Base-by-base conservation (phyloP, 805 yeast genomes). In the Cyberlindnera saturnus region DNA sequence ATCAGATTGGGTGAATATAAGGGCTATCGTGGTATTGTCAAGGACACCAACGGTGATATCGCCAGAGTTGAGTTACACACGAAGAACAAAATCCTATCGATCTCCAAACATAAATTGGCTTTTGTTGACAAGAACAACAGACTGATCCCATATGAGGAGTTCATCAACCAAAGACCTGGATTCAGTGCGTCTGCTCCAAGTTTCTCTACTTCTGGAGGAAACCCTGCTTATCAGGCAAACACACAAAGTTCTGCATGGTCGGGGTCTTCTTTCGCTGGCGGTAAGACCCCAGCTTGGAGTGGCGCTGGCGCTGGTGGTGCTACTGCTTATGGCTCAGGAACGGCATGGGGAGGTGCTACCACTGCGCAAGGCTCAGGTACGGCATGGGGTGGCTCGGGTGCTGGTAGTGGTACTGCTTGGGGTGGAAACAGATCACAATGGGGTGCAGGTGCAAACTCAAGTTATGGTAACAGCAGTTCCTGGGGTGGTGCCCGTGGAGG, bases 51-150 rank as follows among this genome's bases (percentile, higher is more conserved):
- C 55, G 99, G 95, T 49, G 84, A 84, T 13, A 77, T 75, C 52
- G 98, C 97, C 1, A 77, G 97, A 47, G 86, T 93, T 36, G 99
- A 93, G 66, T 74, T 93, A 50, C 98, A 93, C 63, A 86, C 96
- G 23, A 90, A 90, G 52, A 82, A 82, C 59, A 93, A 91, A 62
- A 86, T 85, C 46, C 80, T 90, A 48, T 86, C 91, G 45, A 86
- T 93, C 30, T 82, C 81, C 55, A 90, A 90, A 59, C 73, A 77
- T 30, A 86, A 82, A 58, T 72, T 93, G 56, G 75, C 87, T 50
- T 91, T 88, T 56, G 76, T 75, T 43, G 77, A 84, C 39, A 81
- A 78, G 44, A 68, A 76, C 40, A 88, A 88, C 38, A 80, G 73
- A 50, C 74, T 87, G 45, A 71, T 84, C 34, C 83, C 95, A 16